These are phyloP conservation scores for Fusarium anthophilum DNA, from an alignment of 2,329 filamentous ascomycete genomes.

Conservation along the genomic window DNA sequence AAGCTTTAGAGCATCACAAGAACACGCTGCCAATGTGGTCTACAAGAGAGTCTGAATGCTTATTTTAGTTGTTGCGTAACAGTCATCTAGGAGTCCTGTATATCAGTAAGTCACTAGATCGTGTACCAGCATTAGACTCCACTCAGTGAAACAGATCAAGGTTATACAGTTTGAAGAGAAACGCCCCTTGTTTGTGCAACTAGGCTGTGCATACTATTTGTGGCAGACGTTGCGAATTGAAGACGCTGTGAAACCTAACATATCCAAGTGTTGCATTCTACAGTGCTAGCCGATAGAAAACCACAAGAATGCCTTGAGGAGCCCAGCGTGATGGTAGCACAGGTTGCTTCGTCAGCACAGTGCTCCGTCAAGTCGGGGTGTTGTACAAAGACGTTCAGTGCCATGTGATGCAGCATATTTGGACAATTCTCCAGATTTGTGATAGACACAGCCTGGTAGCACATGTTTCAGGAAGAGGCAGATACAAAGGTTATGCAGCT, in stretches of 20 bases:
- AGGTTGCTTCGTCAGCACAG: not conserved
- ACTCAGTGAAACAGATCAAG: not conserved
- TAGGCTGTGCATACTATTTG: not conserved
- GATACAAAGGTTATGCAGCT: not conserved
- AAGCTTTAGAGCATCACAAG: not conserved
- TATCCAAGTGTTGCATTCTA: not conserved
- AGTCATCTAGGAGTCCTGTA: not conserved
- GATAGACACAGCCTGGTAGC: not conserved
- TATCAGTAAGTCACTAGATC: not conserved
- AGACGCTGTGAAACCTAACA: not conserved
- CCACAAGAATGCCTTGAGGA: not conserved
- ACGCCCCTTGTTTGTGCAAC: not conserved
- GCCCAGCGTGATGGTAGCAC: not conserved
- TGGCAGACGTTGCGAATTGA: not conserved
- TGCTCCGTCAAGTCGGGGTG: not conserved
- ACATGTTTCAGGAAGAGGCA: not conserved
- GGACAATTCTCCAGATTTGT: not conserved
- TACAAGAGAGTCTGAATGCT: not conserved
- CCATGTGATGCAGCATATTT: not conserved
- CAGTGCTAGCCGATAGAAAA: not conserved
- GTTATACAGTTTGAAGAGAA: not conserved
- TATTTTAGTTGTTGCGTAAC: not conserved
- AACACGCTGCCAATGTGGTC: not conserved
- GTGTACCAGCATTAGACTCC: not conserved
- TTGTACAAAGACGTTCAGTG: not conserved